Evolutionary conservation across 2,329 filamentous ascomycete genomes (phyloP).

Genomic region (Aspergillus fijiensis): DNA sequence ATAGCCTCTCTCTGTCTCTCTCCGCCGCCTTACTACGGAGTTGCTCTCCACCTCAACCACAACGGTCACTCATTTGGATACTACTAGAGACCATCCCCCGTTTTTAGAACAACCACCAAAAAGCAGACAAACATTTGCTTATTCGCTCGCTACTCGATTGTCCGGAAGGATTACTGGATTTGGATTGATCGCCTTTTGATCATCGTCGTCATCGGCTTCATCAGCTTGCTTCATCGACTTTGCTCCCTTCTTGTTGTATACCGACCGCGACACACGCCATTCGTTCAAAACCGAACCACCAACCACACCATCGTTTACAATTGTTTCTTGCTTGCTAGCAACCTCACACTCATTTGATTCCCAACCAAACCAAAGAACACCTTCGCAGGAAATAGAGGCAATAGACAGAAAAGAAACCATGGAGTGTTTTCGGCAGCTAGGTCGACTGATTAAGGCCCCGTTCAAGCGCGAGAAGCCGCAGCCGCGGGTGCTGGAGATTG

Average conservation of each 20-base stretch:
- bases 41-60: too few species aligned
- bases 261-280: background rate
- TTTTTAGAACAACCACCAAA: background rate
- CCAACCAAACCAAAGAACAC: background rate
- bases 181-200: background rate
- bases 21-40: too few species aligned
- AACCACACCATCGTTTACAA: background rate
- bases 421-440: slow-evolving; percentile 40
- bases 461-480: slow-evolving; percentile 33
- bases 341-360: slow-evolving; percentile 7
- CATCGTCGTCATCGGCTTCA: background rate
- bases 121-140: too few species aligned
- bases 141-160: background rate
- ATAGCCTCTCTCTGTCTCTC: background rate
- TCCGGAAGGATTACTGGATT: background rate
- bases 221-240: background rate
- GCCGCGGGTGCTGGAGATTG: slow-evolving; percentile 37
- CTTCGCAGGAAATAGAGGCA: background rate
- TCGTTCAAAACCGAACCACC: background rate
- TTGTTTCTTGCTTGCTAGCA: background rate
- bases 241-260: background rate
- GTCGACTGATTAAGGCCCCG: slow-evolving; percentile 34
- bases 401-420: slow-evolving; percentile 19
- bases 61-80: background rate
- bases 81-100: background rate